phyloP scores from a whole-genome alignment of 768 basidiomycete species.

The Boletus sensibilis region DNA sequence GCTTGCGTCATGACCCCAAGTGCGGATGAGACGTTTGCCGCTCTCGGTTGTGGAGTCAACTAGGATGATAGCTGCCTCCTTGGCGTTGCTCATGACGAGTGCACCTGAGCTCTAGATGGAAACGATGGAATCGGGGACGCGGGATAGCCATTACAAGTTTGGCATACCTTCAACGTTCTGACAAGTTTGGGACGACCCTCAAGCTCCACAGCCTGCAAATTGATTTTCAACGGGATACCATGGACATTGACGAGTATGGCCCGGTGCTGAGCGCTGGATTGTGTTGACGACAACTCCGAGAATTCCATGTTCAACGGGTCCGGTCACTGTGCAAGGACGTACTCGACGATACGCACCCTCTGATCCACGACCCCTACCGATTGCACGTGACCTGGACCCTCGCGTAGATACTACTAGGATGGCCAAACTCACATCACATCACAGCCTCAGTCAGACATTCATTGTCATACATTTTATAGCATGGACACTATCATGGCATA shows the following conservation, averaged over 20 bases:
- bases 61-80: conserved; percentile 55
- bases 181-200: conserved; percentile 49
- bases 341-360: not conserved
- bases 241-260: conserved; percentile 40
- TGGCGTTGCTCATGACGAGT: conserved; percentile 47
- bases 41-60: conserved; percentile 53
- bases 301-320: conserved; percentile 19
- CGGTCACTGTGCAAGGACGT: not conserved
- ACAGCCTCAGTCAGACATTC: not conserved
- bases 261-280: conserved; percentile 9
- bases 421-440: too few relatives aligned
- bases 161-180: conserved; percentile 46
- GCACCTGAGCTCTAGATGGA: conserved; percentile 55
- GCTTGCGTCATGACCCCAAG: conserved; percentile 50
- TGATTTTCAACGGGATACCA: conserved; percentile 47
- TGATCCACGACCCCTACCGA: not conserved
- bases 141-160: not conserved
- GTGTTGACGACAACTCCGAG: conserved; percentile 18
- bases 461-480: conserved; percentile 32
- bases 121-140: conserved; percentile 5
- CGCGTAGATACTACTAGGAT: too few relatives aligned
- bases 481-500: conserved; percentile 38
- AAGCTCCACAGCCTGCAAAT: conserved; percentile 57
- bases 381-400: conserved; percentile 12
- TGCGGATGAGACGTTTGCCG: conserved; percentile 56